A percentile compares a stretch with the other conserved stretches of the same genome.
Conservation (phyloP, 2,329 filamentous ascomycete genomes). For the Elsinoe fawcettii region DNA sequence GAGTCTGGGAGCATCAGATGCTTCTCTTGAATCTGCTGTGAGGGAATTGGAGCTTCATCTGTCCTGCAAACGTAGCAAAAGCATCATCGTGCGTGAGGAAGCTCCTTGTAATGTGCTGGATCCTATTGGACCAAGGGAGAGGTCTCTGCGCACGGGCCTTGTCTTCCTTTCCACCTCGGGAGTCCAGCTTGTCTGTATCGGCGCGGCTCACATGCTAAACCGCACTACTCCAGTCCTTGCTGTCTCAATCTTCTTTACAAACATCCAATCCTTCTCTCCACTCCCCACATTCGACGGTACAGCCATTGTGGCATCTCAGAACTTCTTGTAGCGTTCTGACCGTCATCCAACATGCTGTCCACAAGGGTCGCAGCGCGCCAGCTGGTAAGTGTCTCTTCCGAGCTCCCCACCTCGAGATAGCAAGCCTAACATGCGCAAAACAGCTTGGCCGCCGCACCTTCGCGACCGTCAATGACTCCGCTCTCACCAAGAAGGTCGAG, state of each 20-base stretch:
- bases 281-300: slow-evolving; percentile 12
- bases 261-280: slow-evolving; percentile 17
- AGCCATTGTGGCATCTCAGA: slow-evolving; percentile 17
- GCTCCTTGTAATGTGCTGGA: slow-evolving; percentile 8
- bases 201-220: slow-evolving; percentile 14
- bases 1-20: neutral
- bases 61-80: neutral
- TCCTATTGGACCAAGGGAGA: slow-evolving; percentile 1
- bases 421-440: slow-evolving; percentile 13
- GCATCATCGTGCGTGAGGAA: neutral
- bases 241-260: slow-evolving; percentile 17
- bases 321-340: slow-evolving; percentile 16
- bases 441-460: slow-evolving; percentile 54
- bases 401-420: neutral
- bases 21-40: neutral
- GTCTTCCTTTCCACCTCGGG: slow-evolving; percentile 9
- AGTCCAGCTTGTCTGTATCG: slow-evolving; percentile 12
- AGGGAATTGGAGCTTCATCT: neutral
- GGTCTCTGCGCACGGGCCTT: neutral
- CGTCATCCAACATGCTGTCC: slow-evolving; percentile 29
- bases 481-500: slow-evolving; percentile 90
- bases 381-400: slow-evolving; percentile 28
- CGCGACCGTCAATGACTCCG: slow-evolving; percentile 77
- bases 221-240: neutral
- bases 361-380: slow-evolving; percentile 33